Conservation (phyloP, 352 stramenopile species). For the Globisporangium sylvaticum region DNA sequence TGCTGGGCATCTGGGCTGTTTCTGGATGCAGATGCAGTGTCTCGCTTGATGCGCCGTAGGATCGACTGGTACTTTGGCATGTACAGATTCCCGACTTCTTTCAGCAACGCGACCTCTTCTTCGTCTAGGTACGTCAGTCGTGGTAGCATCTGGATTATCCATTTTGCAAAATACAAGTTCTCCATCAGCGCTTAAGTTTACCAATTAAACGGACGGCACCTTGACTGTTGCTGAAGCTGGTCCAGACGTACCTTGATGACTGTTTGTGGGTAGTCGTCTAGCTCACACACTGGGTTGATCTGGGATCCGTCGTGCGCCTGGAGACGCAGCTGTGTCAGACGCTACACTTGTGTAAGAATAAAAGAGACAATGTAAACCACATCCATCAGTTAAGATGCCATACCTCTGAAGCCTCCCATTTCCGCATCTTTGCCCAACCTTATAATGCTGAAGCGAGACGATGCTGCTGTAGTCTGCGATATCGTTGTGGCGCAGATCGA, state of each 20-base stretch:
- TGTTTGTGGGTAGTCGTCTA: constrained; percentile 50
- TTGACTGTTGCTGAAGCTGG: neutral
- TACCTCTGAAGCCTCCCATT: neutral
- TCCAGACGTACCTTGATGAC: constrained; percentile 30
- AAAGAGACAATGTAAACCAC: neutral
- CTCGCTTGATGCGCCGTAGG: constrained; percentile 29
- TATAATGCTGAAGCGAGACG: constrained; percentile 42
- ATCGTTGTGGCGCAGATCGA: constrained; percentile 69
- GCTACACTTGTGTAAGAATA: constrained; percentile 18
- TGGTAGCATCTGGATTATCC: constrained; percentile 47
- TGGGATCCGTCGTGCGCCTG: constrained; percentile 50
- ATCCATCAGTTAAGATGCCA: neutral
- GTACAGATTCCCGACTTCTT: constrained; percentile 45
- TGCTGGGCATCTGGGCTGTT: neutral
- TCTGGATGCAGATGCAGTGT: neutral
- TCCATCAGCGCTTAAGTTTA: neutral
- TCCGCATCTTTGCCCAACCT: constrained; percentile 25
- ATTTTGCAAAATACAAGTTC: neutral
- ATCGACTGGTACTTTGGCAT: constrained; percentile 72
- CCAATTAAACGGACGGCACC: neutral
- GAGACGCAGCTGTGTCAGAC: constrained; percentile 53
- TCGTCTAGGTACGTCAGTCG: constrained; percentile 55
- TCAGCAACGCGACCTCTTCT: constrained; percentile 60
- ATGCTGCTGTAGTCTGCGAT: constrained; percentile 39
- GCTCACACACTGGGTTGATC: constrained; percentile 62